Evolutionary conservation across 768 basidiomycete species (phyloP).

Genomic region (Leccinum sublutescens): DNA sequence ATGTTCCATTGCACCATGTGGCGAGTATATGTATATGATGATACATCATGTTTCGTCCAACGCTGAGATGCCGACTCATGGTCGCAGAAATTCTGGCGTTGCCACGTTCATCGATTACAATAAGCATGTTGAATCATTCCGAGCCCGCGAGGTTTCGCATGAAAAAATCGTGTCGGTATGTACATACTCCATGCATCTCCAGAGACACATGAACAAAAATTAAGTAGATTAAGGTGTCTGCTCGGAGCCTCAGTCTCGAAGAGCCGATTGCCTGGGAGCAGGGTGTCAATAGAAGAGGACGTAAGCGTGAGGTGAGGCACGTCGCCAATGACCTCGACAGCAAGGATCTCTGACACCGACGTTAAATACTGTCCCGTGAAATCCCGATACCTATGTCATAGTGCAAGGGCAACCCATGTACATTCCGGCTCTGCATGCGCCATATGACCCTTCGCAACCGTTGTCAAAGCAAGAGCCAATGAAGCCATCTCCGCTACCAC

Average conservation of each 20-base stretch:
- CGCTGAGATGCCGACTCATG: background rate
- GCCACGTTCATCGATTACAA: too few relatives aligned
- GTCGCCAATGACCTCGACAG: background rate
- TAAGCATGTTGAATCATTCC: too few relatives aligned
- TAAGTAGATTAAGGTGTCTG: too few relatives aligned
- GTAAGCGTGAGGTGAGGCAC: background rate
- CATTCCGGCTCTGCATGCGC: background rate
- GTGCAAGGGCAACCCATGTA: background rate
- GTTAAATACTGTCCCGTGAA: background rate
- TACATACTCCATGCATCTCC: too few relatives aligned
- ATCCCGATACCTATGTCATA: background rate
- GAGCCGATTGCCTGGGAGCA: too few relatives aligned
- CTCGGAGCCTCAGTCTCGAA: too few relatives aligned
- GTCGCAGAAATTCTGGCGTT: too few relatives aligned
- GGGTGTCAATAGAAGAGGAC: too few relatives aligned
- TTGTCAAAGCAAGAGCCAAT: background rate
- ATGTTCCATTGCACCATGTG: too few relatives aligned
- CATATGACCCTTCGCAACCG: background rate
- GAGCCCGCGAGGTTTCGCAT: too few relatives aligned
- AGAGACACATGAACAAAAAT: too few relatives aligned
- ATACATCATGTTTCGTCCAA: background rate
- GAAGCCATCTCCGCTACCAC: background rate
- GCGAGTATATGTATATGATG: background rate
- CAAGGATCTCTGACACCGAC: background rate
- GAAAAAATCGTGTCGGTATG: too few relatives aligned